Percentiles rank a stretch among this genome's conserved stretches.
These are phyloP conservation scores for Suillus luteus DNA, from an alignment of 768 basidiomycete species.

Conservation along the genomic window DNA sequence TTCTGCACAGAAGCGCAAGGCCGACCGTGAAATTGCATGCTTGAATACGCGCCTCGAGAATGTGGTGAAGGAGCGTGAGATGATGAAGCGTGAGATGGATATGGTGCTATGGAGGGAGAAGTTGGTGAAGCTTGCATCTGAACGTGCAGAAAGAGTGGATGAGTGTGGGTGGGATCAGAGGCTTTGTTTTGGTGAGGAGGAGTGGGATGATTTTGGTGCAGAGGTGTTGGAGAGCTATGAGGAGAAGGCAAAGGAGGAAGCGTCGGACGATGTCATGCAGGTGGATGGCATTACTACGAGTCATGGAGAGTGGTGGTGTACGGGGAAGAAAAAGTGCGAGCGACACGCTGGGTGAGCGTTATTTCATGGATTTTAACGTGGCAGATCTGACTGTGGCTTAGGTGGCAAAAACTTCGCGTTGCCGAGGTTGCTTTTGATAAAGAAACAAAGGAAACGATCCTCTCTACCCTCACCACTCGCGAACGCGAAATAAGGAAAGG, in stretches of 20 bases:
- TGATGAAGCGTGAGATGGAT: conserved; percentile 69
- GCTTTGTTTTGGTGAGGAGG: conserved; percentile 80
- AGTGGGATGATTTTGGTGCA: conserved; percentile 69
- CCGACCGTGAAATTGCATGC: conserved; percentile 56
- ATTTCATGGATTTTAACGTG: background rate
- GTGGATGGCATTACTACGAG: conserved; percentile 33
- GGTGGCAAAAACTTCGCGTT: conserved; percentile 78
- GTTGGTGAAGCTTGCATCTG: conserved; percentile 65
- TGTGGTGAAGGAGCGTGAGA: conserved; percentile 61
- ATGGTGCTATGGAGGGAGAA: conserved; percentile 70
- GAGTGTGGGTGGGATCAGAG: conserved; percentile 91
- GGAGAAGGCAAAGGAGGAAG: conserved; percentile 36
- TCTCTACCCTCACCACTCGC: conserved; percentile 65
- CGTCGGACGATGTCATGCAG: conserved; percentile 40
- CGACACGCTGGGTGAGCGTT: conserved; percentile 70
- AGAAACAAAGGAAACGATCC: conserved; percentile 69
- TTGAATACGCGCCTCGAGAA: conserved; percentile 56
- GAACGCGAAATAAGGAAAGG: conserved; percentile 79
- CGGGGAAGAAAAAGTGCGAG: conserved; percentile 71
- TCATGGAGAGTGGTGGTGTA: conserved; percentile 76
- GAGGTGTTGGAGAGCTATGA: conserved; percentile 75
- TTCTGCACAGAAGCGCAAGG: conserved; percentile 46
- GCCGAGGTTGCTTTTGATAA: conserved; percentile 77
- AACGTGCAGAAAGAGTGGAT: conserved; percentile 60
- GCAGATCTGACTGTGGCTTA: conserved; percentile 30